Conservation (phyloP, 306 rosid species). For the Vigna trinervia region DNA sequence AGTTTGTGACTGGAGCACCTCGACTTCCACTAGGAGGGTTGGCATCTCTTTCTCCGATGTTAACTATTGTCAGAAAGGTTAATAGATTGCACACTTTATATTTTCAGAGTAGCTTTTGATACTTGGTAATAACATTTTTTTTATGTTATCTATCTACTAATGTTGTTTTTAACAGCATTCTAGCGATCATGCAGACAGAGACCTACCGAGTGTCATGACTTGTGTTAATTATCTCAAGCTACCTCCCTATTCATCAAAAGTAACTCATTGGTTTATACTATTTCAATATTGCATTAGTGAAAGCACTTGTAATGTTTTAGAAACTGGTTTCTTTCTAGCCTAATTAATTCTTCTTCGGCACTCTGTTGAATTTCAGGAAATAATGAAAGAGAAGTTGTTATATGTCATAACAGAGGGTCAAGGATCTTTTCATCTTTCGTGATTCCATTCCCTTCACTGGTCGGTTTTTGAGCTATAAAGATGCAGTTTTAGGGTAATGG, state of each 20-base stretch:
- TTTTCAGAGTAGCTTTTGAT: neutral
- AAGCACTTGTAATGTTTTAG: neutral
- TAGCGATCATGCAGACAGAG: conserved; percentile 66
- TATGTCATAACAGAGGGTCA: conserved; percentile 97
- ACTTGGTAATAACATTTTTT: conserved; percentile 9
- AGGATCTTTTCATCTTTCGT: conserved; percentile 96
- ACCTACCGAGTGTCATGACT: conserved; percentile 97
- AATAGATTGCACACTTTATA: neutral
- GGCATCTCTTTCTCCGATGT: conserved; percentile 93
- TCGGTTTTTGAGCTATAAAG: conserved; percentile 51
- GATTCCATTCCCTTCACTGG: conserved; percentile 38
- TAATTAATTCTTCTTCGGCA: neutral
- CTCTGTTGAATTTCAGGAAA: conserved; percentile 67
- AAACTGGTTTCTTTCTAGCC: conserved; percentile 5
- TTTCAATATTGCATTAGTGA: conserved; percentile 11
- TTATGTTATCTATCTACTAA: conserved; percentile 16
- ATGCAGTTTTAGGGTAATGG: conserved; percentile 67
- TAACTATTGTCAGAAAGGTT: conserved; percentile 94
- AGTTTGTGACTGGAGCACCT: conserved; percentile 96
- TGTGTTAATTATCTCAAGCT: conserved; percentile 98
- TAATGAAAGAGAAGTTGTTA: conserved; percentile 87
- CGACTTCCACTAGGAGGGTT: conserved; percentile 97
- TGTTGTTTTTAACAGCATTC: conserved; percentile 64
- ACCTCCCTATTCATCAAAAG: conserved; percentile 95
- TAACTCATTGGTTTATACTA: conserved; percentile 39